Conservation (phyloP, 2,329 filamentous ascomycete species). For the Domatiomyces catenatus region DNA sequence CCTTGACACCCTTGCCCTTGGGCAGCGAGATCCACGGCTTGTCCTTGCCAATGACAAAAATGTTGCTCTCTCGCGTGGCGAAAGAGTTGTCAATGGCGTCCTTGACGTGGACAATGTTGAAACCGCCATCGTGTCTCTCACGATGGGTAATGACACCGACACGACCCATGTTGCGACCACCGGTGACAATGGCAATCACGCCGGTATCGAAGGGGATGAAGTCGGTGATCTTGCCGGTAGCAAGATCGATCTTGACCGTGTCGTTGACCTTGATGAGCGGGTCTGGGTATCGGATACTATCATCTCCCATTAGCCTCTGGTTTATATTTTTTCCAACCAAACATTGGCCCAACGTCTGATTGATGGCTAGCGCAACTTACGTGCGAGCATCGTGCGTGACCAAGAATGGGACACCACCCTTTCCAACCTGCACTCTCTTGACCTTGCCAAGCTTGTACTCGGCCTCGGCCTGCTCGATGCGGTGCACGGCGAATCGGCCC, state of each 20-base stretch:
- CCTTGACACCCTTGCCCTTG: constrained; percentile 99
- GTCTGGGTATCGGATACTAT: constrained; percentile 97
- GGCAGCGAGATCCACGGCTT: constrained; percentile 99
- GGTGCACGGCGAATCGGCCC: constrained; percentile 99
- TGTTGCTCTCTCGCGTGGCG: constrained; percentile 97
- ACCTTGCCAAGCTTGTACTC: constrained; percentile 99
- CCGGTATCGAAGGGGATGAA: constrained; percentile 99
- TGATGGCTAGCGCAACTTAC: constrained; percentile 88
- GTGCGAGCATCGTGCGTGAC: constrained; percentile 99
- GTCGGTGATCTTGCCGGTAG: constrained; percentile 94
- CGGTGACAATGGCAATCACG: constrained; percentile 94
- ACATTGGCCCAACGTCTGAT: constrained; percentile 99
- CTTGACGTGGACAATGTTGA: constrained; percentile 99
- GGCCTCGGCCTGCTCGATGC: constrained; percentile 95
- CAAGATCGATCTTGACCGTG: constrained; percentile 96
- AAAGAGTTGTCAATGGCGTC: constrained; percentile 99
- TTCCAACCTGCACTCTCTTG: constrained; percentile 98
- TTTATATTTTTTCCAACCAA: constrained; percentile 46
- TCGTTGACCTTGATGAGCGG: constrained; percentile 99
- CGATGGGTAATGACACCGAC: constrained; percentile 99
- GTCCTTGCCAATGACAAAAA: constrained; percentile 96
- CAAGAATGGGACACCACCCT: constrained; percentile 99
- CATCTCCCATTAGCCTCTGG: constrained; percentile 29
- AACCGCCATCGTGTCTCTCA: constrained; percentile 99
- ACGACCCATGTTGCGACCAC: constrained; percentile 99